Base-by-base conservation (phyloP, 2,329 filamentous ascomycete genomes). In the Colletotrichum acutatum region DNA sequence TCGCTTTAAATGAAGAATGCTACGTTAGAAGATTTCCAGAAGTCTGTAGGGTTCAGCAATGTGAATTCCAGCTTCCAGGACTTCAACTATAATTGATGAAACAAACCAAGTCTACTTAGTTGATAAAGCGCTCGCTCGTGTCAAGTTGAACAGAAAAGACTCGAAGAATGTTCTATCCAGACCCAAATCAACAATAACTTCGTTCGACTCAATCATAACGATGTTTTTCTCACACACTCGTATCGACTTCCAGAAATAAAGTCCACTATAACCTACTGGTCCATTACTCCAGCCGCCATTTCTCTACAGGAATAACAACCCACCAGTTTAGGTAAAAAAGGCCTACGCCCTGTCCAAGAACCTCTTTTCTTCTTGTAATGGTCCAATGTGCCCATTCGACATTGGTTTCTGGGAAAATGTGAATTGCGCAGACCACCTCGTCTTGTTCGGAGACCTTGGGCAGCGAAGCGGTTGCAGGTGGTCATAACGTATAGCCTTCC, bases 401-500 rank as follows among this genome's bases (percentile, higher is more conserved):
- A 2, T 77, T 78, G 0, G 81, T 81, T 3, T 81, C 80, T 0
- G 76, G 77, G 0, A 81, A 82, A 9, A 82, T 77, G 16, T 77
- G 77, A 1, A 77, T 53, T 1, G 80, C 82, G 42, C 79, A 78
- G 9, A 84, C 76, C 3, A 79, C 74, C 63, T 82, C 81, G 57
- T 83, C 84, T 28, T 81, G 79, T 1, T 78, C 75, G 5, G 84
- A 82, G 19, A 83, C 74, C 66, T 83, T 83, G 30, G 80, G 76
- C 78, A 84, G 79, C n/a, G 82, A 76, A 0, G 80, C 80, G 0
- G 80, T 79, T 7, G 82, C 79, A 4, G 81, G 82, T 0, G 82
- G 81, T 59, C 79, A 80, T 56, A 83, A 81, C 12, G 83, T 81
- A 0, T 84, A 77, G 2, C 81, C 83, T 74, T 90, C 88, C 28